These are phyloP conservation scores for Ogataea wickerhamii DNA, from an alignment of 805 yeast species.

Conservation along the genomic window DNA sequence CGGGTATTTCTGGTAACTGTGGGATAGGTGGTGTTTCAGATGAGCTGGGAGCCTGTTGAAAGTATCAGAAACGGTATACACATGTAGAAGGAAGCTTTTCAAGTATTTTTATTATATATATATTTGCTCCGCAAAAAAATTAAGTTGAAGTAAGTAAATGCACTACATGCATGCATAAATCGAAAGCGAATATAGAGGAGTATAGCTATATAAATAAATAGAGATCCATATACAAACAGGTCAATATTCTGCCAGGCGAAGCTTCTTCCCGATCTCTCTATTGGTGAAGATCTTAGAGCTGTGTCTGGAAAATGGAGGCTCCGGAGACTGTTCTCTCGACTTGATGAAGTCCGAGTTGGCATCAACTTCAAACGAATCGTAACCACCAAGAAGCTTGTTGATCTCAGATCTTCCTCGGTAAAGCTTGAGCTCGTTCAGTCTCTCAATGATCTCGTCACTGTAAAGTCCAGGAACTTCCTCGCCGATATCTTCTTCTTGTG, in stretches of 20 bases:
- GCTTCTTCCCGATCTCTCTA: conserved; percentile 61
- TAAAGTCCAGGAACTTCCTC: conserved; percentile 9
- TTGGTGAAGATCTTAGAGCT: conserved; percentile 24
- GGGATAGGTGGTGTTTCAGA: too few relatives aligned
- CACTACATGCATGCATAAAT: too few relatives aligned
- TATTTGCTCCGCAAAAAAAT: too few relatives aligned
- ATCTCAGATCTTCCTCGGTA: conserved; percentile 26
- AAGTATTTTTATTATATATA: too few relatives aligned
- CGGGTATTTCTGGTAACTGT: too few relatives aligned
- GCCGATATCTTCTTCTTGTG: neutral
- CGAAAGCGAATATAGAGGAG: too few relatives aligned
- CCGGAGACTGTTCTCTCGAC: conserved; percentile 58
- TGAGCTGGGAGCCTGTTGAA: too few relatives aligned
- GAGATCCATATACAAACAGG: neutral
- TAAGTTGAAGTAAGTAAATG: too few relatives aligned
- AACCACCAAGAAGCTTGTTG: conserved; percentile 64
- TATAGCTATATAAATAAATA: neutral
- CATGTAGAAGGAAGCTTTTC: too few relatives aligned
- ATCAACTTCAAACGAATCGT: conserved; percentile 73
- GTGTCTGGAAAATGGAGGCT: conserved; percentile 37
- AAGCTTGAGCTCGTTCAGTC: conserved; percentile 17
- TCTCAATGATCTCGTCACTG: conserved; percentile 18
- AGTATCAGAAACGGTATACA: too few relatives aligned
- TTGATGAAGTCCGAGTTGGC: conserved; percentile 52
- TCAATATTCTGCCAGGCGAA: conserved; percentile 60